These are phyloP conservation scores for Prosopis cineraria DNA, from an alignment of 306 rosid genomes.

Conservation along the genomic window DNA sequence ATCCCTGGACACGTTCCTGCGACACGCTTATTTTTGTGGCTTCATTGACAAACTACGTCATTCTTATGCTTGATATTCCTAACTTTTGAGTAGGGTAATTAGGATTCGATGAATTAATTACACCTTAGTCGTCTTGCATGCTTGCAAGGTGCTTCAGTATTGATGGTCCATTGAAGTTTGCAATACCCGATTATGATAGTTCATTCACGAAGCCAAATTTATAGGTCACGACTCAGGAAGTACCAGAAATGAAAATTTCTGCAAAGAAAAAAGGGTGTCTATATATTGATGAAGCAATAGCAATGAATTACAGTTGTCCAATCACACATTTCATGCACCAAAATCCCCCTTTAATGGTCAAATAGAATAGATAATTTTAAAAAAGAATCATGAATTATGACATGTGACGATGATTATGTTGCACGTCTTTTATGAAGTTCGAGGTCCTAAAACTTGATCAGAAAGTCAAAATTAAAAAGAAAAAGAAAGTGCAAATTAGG, in stretches of 20 bases:
- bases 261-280: background rate
- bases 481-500: conserved; percentile 14
- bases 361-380: background rate
- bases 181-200: background rate
- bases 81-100: background rate
- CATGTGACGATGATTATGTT: conserved; percentile 33
- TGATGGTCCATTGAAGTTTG: background rate
- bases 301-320: background rate
- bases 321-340: background rate
- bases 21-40: background rate
- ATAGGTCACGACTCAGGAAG: background rate
- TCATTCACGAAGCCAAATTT: background rate
- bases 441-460: conserved; percentile 9
- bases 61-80: background rate
- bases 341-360: background rate
- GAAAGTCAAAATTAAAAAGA: background rate
- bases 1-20: no score
- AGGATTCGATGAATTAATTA: background rate
- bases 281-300: background rate
- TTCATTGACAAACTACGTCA: background rate
- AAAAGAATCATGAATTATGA: background rate
- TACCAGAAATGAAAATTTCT: background rate
- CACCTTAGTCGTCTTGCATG: background rate
- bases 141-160: background rate
- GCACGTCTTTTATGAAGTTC: background rate